A percentile compares a stretch with the other conserved stretches of the same genome.
Conservation (phyloP, 306 rosid species). For the Inga laurina region DNA sequence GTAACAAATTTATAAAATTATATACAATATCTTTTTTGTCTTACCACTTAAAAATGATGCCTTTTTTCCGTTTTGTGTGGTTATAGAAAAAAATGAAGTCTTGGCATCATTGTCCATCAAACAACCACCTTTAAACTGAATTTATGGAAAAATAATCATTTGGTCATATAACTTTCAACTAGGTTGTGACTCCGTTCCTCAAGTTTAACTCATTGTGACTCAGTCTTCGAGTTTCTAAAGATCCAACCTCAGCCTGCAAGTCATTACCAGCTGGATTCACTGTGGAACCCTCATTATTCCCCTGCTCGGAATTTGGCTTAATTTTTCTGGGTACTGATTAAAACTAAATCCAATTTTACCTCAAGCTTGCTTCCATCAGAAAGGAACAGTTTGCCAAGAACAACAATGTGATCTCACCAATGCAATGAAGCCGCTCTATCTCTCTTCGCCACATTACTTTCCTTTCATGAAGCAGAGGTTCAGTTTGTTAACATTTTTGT, state of each 20-base stretch:
- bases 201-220: too few species aligned
- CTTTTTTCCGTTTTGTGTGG: too few species aligned
- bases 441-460: conserved; percentile 86
- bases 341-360: conserved; percentile 44
- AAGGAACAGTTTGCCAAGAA: conserved; percentile 70
- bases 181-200: too few species aligned
- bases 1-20: too few species aligned
- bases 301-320: neutral
- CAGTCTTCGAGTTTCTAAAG: conserved; percentile 52
- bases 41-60: too few species aligned
- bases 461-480: conserved; percentile 71
- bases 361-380: conserved; percentile 88
- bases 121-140: too few species aligned
- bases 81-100: too few species aligned
- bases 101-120: too few species aligned
- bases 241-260: conserved; percentile 92
- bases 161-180: too few species aligned
- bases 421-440: conserved; percentile 81
- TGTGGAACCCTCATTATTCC: conserved; percentile 45
- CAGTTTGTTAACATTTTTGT: neutral
- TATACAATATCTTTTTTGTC: too few species aligned
- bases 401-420: conserved; percentile 80
- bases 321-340: neutral
- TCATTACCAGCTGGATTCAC: conserved; percentile 65
- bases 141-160: too few species aligned